Percentiles rank a stretch among this genome's conserved stretches.
Evolutionary conservation across 2,329 filamentous ascomycete genomes (phyloP).

Genomic region (Alternaria gaisen): DNA sequence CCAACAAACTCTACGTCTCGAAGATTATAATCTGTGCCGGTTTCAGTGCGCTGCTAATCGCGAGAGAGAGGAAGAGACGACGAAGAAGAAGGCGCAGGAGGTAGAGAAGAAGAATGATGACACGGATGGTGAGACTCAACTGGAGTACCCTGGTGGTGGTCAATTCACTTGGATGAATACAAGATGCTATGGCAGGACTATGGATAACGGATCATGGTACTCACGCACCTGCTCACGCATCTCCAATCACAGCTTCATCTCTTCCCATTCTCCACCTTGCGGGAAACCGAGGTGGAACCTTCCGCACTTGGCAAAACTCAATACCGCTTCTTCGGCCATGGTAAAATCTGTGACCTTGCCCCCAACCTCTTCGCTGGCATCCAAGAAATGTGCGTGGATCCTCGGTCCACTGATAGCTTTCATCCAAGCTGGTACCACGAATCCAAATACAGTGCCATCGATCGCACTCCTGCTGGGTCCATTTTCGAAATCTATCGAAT

Average conservation of each 20-base stretch:
- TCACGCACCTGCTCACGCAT: neutral
- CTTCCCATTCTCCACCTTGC: conserved; percentile 53
- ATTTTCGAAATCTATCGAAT: conserved; percentile 40
- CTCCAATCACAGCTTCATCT: conserved; percentile 28
- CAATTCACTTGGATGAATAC: neutral
- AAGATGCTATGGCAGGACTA: neutral
- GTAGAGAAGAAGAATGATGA: neutral
- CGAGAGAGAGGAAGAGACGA: neutral
- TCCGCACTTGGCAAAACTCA: conserved; percentile 54
- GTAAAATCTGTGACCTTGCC: conserved; percentile 52
- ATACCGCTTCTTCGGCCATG: conserved; percentile 41
- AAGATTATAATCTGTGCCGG: too few relatives aligned
- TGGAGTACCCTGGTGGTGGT: neutral
- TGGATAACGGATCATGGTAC: neutral
- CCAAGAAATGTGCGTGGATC: conserved; percentile 50
- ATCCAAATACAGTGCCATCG: conserved; percentile 54
- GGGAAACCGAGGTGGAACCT: conserved; percentile 56
- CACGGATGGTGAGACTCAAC: neutral
- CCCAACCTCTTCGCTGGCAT: conserved; percentile 41
- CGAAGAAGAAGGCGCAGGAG: neutral
- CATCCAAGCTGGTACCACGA: conserved; percentile 52
- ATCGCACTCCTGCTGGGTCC: conserved; percentile 38
- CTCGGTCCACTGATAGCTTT: conserved; percentile 52
- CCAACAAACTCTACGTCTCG: too few relatives aligned
- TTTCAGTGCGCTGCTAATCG: neutral